phyloP scores from a whole-genome alignment of 148 eudicot genomes.

The Vaccinium darrowii region DNA sequence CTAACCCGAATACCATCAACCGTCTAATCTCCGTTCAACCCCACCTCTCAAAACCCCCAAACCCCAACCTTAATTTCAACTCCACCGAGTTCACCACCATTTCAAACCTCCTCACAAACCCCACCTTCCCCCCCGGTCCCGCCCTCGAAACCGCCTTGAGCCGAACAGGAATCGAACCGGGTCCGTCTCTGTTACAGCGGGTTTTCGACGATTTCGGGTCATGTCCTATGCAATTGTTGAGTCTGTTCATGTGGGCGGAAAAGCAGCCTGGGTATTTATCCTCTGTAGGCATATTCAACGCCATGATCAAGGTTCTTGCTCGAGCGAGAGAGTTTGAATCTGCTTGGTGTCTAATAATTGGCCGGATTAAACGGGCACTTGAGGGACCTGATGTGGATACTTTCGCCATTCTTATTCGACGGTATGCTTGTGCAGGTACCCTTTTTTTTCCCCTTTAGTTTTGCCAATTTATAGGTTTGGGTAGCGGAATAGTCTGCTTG shows the following conservation, averaged over 20 bases:
- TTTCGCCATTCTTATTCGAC: conserved; percentile 56
- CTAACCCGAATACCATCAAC: conserved; percentile 20
- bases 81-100: conserved; percentile 34
- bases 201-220: conserved; percentile 47
- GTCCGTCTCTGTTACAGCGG: conserved; percentile 31
- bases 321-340: conserved; percentile 56
- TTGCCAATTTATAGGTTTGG: not conserved
- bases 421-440: conserved; percentile 66
- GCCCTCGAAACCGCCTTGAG: conserved; percentile 44
- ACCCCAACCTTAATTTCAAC: conserved; percentile 28
- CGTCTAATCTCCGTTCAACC: conserved; percentile 17
- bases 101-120: conserved; percentile 38
- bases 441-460: not conserved
- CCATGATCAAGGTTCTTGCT: conserved; percentile 56
- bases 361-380: conserved; percentile 28
- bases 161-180: conserved; percentile 31
- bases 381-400: conserved; percentile 41
- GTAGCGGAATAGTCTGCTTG: not conserved
- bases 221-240: conserved; percentile 45
- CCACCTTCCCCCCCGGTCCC: conserved; percentile 29
- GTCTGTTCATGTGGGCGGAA: conserved; percentile 61
- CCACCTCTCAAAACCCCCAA: conserved; percentile 3
- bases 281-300: conserved; percentile 43
- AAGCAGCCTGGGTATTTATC: conserved; percentile 38
- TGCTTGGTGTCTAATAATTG: conserved; percentile 49